A percentile compares a stretch with the other conserved stretches of the same genome.
phyloP scores from a whole-genome alignment of 2,329 filamentous ascomycete genomes.

The Colletotrichum acutatum region DNA sequence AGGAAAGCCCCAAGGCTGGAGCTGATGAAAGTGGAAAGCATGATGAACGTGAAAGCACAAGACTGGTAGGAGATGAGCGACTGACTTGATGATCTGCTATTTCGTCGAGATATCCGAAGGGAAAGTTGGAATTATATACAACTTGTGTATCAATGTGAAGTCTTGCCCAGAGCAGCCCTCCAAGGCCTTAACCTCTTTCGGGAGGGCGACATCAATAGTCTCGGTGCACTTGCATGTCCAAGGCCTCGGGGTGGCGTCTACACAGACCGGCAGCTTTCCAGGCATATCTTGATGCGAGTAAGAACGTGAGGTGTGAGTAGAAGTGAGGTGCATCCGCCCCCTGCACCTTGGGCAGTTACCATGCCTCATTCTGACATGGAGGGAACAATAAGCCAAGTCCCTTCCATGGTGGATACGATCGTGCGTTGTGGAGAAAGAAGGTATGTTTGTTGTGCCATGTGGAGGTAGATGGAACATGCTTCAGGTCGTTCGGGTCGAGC shows the following conservation, averaged over 20 bases:
- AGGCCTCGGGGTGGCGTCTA: conserved; percentile 17
- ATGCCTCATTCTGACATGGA: conserved; percentile 30
- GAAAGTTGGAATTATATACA: conserved; percentile 24
- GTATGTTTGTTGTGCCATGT: background rate
- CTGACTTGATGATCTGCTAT: conserved; percentile 11
- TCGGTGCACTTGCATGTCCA: conserved; percentile 19
- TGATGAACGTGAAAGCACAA: background rate
- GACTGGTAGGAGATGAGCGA: conserved; percentile 24
- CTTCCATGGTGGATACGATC: conserved; percentile 3
- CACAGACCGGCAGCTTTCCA: conserved; percentile 2
- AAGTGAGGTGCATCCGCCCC: conserved; percentile 25
- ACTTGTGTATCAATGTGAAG: conserved; percentile 10
- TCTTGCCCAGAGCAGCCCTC: background rate
- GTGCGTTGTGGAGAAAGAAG: conserved; percentile 11
- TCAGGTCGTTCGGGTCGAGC: background rate
- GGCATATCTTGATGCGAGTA: conserved; percentile 19
- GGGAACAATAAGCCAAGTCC: conserved; percentile 24
- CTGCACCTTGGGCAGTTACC: conserved; percentile 4
- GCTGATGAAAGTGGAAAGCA: conserved; percentile 10
- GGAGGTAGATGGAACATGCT: conserved; percentile 19
- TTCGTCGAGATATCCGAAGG: conserved; percentile 1
- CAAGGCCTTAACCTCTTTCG: conserved; percentile 4
- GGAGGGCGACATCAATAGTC: conserved; percentile 23
- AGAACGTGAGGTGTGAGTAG: conserved; percentile 20
- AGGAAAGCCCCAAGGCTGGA: conserved; percentile 25